Percentiles rank a stretch among this genome's conserved stretches.
These are phyloP conservation scores for Chloropicon primus DNA, from an alignment of 139 green algal genomes.

Conservation along the genomic window DNA sequence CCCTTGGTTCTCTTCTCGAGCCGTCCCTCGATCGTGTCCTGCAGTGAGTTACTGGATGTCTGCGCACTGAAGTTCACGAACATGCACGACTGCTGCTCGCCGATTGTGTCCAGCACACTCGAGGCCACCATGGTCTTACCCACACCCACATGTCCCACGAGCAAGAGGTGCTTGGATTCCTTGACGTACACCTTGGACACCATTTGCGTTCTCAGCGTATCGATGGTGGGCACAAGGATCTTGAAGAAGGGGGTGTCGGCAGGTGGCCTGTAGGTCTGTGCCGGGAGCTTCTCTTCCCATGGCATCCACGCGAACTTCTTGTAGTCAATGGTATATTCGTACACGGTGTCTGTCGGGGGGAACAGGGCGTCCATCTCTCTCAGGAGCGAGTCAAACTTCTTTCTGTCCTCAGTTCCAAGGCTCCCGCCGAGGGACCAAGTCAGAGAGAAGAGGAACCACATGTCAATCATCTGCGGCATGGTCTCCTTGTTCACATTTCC, in stretches of 20 bases:
- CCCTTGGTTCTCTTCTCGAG: constrained; percentile 78
- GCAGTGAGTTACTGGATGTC: constrained; percentile 19
- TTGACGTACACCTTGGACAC: constrained; percentile 30
- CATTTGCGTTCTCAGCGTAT: constrained; percentile 39
- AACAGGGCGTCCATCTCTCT: constrained; percentile 41
- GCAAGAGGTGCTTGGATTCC: constrained; percentile 37
- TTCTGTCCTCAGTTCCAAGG: constrained; percentile 52
- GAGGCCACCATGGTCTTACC: constrained; percentile 67
- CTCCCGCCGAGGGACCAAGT: constrained; percentile 67
- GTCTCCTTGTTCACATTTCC: constrained; percentile 24
- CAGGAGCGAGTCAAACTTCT: constrained; percentile 35
- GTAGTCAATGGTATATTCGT: constrained; percentile 58
- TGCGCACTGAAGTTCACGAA: constrained; percentile 63
- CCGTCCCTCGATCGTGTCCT: constrained; percentile 67
- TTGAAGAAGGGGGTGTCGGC: constrained; percentile 55
- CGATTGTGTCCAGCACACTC: constrained; percentile 36
- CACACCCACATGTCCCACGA: constrained; percentile 59
- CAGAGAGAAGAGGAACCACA: constrained; percentile 67
- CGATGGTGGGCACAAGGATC: constrained; percentile 19
- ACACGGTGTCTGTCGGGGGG: constrained; percentile 52
- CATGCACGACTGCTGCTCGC: constrained; percentile 31
- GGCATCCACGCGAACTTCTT: constrained; percentile 39
- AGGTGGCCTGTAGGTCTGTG: constrained; percentile 32
- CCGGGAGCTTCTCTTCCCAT: constrained; percentile 53
- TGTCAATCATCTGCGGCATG: constrained; percentile 45